Conservation (phyloP, 2,329 filamentous ascomycete species). For the Lithohypha guttulata region DNA sequence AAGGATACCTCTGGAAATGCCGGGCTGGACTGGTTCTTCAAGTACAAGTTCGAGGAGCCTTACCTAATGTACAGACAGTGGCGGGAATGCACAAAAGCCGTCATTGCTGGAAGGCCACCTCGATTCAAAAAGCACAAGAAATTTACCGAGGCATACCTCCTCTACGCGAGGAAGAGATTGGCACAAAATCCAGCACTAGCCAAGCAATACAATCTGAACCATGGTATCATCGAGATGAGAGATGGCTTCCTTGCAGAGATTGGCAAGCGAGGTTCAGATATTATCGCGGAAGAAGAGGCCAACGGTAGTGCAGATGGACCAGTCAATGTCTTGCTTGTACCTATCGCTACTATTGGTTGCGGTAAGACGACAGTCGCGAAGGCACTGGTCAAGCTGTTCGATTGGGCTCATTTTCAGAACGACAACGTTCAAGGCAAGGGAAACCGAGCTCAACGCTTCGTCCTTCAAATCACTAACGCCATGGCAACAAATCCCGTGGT, state of each 20-base stretch:
- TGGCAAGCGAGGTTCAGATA: constrained; percentile 78
- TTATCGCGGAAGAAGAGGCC: constrained; percentile 63
- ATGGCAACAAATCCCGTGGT: constrained; percentile 60
- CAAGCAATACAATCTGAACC: constrained; percentile 69
- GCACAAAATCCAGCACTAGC: constrained; percentile 56
- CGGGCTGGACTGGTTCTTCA: constrained; percentile 89
- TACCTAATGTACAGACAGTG: constrained; percentile 98
- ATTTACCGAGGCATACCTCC: constrained; percentile 84
- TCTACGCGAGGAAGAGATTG: constrained; percentile 67
- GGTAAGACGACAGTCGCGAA: constrained; percentile 90
- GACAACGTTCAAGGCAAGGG: constrained; percentile 79
- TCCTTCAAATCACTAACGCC: constrained; percentile 54
- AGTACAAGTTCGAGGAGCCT: constrained; percentile 98
- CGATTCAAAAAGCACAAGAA: constrained; percentile 74
- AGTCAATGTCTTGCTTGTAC: constrained; percentile 54
- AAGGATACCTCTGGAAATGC: constrained; percentile 36
- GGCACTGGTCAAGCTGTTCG: constrained; percentile 70
- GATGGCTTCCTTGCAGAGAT: constrained; percentile 77
- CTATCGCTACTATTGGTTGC: constrained; percentile 87
- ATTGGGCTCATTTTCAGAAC: constrained; percentile 90
- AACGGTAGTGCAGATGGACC: constrained; percentile 8
- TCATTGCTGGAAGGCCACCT: constrained; percentile 66
- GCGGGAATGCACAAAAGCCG: constrained; percentile 87
- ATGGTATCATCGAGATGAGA: constrained; percentile 85
- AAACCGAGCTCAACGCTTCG: constrained; percentile 67